Base-by-base conservation (phyloP, 164 flowering plant species). In the Umbilicus rupestris region DNA sequence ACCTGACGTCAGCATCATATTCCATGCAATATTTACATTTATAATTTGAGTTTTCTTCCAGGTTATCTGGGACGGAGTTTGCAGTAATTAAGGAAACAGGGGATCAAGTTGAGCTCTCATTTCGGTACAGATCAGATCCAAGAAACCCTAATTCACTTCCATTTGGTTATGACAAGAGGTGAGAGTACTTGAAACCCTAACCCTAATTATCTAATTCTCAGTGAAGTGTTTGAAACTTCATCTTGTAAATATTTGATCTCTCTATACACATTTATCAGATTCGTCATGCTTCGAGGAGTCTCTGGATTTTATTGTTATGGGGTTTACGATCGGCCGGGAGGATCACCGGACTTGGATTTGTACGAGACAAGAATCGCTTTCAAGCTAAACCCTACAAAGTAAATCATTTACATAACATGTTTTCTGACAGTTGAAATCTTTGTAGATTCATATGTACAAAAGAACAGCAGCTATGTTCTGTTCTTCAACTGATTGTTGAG, bases 111-210 rank as follows among this genome's bases (percentile, higher is more conserved):
- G 88, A 84, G 78, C 55, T 84, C 29, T 82, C 88, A 1, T 84
- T 84, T 73, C 49, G 62, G 12, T 70, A 72, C 52, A 68, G 68
- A 10, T 80, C 82, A 81, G 72, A 80, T 71, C 7, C 73, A 12
- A 74, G 78, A 2, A 55, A 33, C 3, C 68, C 76, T 33, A 77
- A 77, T 31, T 30, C 37, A 3, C 66, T 76, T 59, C 84, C 87
- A 7, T 67, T 82, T 55, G 78, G 79, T 30, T 71, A 80, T 17
- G 88, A 84, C 74, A 78, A 76, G 76, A 81, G 86, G 88, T 82
- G 26, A 20, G 19, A 20, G 6, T 30, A 41, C 44, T 41, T 39
- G 2, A 33, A n/a, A n/a, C n/a, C n/a, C n/a, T n/a, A n/a, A n/a
- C n/a, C n/a, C n/a, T n/a, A n/a, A n/a, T n/a, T 58, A 5, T 20